Evolutionary conservation across 2,329 filamentous ascomycete species (phyloP).

Genomic region (Aspergillus carbonarius): DNA sequence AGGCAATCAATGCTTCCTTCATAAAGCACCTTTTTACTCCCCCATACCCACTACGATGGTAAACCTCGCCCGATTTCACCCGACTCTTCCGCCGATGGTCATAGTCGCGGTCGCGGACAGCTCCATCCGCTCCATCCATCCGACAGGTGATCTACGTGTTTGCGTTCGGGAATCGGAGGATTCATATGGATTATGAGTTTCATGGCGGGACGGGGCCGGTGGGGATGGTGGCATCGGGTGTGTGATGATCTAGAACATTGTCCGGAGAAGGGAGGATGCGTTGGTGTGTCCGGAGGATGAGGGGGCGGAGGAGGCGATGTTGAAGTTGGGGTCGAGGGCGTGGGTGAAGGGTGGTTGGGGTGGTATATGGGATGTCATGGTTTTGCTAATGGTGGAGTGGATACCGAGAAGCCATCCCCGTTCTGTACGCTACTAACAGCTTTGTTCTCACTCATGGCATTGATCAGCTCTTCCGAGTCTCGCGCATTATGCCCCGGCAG

Average conservation of each 20-base stretch:
- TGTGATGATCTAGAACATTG: constrained; percentile 11
- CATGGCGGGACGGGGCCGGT: too few species aligned
- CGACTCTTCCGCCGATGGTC: too few species aligned
- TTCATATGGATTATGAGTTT: too few species aligned
- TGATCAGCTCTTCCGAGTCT: constrained; percentile 12
- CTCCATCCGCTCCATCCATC: too few species aligned
- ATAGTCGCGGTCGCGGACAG: too few species aligned
- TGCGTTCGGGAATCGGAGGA: too few species aligned
- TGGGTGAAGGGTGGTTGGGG: constrained; percentile 8
- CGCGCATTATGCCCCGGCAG: neutral
- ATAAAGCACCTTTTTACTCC: too few species aligned
- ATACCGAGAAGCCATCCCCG: neutral
- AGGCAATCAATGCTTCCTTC: too few species aligned
- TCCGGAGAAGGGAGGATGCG: neutral
- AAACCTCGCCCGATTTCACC: too few species aligned
- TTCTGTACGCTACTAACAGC: constrained; percentile 7
- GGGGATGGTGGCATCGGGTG: constrained; percentile 11
- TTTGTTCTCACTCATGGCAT: constrained; percentile 15
- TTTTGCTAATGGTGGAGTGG: neutral
- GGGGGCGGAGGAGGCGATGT: constrained; percentile 9
- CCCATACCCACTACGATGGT: too few species aligned
- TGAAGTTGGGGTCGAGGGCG: constrained; percentile 1
- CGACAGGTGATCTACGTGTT: too few species aligned
- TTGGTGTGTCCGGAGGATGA: constrained; percentile 12
- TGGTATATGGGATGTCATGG: neutral